phyloP scores from a whole-genome alignment of 345 rosid genomes.

The Carallia brachiata region DNA sequence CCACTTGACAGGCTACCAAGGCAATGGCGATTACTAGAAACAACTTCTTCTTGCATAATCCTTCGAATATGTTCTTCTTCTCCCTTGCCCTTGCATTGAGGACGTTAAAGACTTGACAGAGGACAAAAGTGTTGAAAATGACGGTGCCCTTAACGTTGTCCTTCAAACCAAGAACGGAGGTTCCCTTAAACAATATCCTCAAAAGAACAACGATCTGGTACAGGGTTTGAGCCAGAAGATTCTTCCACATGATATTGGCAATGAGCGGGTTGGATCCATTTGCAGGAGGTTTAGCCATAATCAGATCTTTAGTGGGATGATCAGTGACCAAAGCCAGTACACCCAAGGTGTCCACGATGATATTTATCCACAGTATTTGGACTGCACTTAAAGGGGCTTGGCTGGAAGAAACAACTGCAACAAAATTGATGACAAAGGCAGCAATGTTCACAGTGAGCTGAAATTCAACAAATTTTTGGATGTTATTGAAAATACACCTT shows the following conservation, averaged over 20 bases:
- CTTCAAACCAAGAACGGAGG: conserved; percentile 46
- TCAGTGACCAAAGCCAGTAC: conserved; percentile 87
- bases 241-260: conserved; percentile 25
- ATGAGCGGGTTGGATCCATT: conserved; percentile 34
- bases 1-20: conserved; percentile 68
- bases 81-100: conserved; percentile 75
- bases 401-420: conserved; percentile 67
- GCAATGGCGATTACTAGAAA: conserved; percentile 52
- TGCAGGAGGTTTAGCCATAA: conserved; percentile 55
- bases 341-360: conserved; percentile 94
- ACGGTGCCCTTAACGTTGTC: conserved; percentile 59
- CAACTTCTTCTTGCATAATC: conserved; percentile 62
- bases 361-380: conserved; percentile 89
- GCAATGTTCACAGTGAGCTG: conserved; percentile 65
- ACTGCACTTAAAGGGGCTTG: conserved; percentile 87
- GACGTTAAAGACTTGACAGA: conserved; percentile 86
- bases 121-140: conserved; percentile 86
- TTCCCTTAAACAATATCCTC: conserved; percentile 57
- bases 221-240: conserved; percentile 15
- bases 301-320: conserved; percentile 65
- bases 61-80: conserved; percentile 63
- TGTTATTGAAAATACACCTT: conserved; percentile 6
- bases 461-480: conserved; percentile 49
- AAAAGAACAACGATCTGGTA: conserved; percentile 63
- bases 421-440: conserved; percentile 61